Evolutionary conservation across 805 yeast species (phyloP), one percentile per base, ranked within the genome.

Genomic region (Candida gorgasii): DNA sequence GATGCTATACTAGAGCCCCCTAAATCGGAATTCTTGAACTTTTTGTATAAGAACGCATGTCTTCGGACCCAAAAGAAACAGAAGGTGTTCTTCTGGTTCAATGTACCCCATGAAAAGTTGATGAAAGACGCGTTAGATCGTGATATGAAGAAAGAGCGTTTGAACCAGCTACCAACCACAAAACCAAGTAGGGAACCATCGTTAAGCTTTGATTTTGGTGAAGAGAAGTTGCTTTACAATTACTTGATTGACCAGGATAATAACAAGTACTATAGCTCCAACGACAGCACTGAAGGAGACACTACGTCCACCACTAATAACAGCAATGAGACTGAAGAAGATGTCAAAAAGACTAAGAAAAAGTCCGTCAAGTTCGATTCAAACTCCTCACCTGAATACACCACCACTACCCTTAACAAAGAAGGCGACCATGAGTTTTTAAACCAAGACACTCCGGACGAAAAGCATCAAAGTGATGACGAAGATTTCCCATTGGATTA

Each of bases 1-100:
- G 92, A 89, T 68, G 96, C 98, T 11, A 76, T 88, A 4, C 69
- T 92, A 44, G 98, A 92, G 60, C 80, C 79, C 36, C 96, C 98
- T 12, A 81, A 86, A 58, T 87, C 96, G 0, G 82, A 81, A 26
- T 89, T 92, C 59, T 71, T 92, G 46, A 86, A 84, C 48, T 89
- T 92, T 55, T 69, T 92, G 19, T 89, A 86, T 65, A 86, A 84
- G 57, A 87, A 92, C 59, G 81, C 83, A 49, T 92, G 98, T 59
- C 72, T 92, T 18, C 76, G 96, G 53, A 92, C 99, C 0, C 97
- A 92, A 56, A 92, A 92, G 75, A 92, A 93, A 57, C 99, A 92
- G 61, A 92, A 93, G 58, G 97, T 92, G 32, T 92, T 92, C 60
- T 89, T 85, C 62, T 93, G 98, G 98, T 89, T 86, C 61, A 85